A percentile compares a stretch with the other conserved stretches of the same genome.
These are phyloP conservation scores for Macrolepiota dolichaula DNA, from an alignment of 768 basidiomycete genomes.

Conservation along the genomic window DNA sequence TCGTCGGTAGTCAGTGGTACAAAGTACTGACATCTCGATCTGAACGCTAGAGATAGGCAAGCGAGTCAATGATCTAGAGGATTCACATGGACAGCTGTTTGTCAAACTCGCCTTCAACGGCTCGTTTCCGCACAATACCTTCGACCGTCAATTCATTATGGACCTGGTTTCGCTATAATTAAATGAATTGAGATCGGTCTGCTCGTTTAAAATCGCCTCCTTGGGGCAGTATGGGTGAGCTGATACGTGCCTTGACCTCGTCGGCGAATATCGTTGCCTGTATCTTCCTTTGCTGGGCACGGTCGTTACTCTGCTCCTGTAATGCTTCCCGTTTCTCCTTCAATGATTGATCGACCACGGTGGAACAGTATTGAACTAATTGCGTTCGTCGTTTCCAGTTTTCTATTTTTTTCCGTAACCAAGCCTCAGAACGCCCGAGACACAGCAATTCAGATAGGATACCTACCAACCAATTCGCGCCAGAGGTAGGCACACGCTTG, in stretches of 20 bases:
- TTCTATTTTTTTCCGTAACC: conserved; percentile 24
- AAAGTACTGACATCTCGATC: conserved; percentile 77
- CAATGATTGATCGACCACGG: conserved; percentile 63
- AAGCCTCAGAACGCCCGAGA: conserved; percentile 16
- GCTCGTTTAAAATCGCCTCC: too few relatives aligned
- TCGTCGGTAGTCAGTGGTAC: conserved; percentile 57
- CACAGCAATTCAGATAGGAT: conserved; percentile 14
- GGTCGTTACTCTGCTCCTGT: conserved; percentile 40
- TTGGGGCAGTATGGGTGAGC: background rate
- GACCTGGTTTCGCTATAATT: conserved; percentile 73
- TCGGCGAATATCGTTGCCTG: conserved; percentile 60
- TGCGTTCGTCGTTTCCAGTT: conserved; percentile 74
- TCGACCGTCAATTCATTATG: conserved; percentile 75
- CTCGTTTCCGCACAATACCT: conserved; percentile 64
- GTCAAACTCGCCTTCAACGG: conserved; percentile 59
- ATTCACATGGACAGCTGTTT: background rate
- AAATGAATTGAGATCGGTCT: background rate
- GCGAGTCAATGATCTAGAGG: background rate
- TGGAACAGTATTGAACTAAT: conserved; percentile 73
- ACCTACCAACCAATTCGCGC: conserved; percentile 74
- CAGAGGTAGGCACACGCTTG: conserved; percentile 75
- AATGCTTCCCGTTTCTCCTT: conserved; percentile 49
- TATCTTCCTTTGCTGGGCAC: conserved; percentile 41
- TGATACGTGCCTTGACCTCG: conserved; percentile 61
- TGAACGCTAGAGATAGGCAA: conserved; percentile 53